Evolutionary conservation across 441 rosid species (phyloP).

Genomic region (Bocquillonia castaneifolia): DNA sequence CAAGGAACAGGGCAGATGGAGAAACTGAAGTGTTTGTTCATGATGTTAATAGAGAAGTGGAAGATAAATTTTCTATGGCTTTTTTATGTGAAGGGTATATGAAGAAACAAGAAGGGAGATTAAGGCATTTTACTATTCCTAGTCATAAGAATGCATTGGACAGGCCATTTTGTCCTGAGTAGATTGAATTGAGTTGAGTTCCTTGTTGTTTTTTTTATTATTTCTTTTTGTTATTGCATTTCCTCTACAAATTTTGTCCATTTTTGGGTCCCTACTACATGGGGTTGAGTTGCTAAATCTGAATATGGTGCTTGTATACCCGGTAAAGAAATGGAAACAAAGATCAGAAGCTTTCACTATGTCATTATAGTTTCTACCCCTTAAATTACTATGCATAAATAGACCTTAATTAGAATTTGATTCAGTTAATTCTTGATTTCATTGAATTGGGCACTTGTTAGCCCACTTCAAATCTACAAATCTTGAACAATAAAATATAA

Average conservation of each 20-base stretch:
- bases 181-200: not conserved
- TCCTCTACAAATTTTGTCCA: not conserved
- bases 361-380: not conserved
- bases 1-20: slow-evolving; percentile 50
- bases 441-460: not conserved
- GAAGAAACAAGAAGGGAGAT: slow-evolving; percentile 69
- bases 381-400: not conserved
- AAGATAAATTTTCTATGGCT: slow-evolving; percentile 67
- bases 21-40: slow-evolving; percentile 78
- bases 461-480: not conserved
- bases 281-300: no score
- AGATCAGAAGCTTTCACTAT: not conserved
- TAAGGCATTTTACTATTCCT: slow-evolving; percentile 73
- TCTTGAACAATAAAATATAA: not conserved
- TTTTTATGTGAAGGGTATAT: slow-evolving; percentile 71
- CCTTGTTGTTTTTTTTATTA: not conserved
- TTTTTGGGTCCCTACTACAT: no score
- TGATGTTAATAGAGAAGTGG: slow-evolving; percentile 72
- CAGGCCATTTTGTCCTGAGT: slow-evolving; percentile 63
- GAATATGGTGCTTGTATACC: no score
- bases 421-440: not conserved
- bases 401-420: not conserved
- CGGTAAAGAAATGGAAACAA: not conserved
- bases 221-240: not conserved
- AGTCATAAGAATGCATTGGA: slow-evolving; percentile 44